phyloP scores from a whole-genome alignment of 257 asterid genomes.

The Nicotiana tabacum region DNA sequence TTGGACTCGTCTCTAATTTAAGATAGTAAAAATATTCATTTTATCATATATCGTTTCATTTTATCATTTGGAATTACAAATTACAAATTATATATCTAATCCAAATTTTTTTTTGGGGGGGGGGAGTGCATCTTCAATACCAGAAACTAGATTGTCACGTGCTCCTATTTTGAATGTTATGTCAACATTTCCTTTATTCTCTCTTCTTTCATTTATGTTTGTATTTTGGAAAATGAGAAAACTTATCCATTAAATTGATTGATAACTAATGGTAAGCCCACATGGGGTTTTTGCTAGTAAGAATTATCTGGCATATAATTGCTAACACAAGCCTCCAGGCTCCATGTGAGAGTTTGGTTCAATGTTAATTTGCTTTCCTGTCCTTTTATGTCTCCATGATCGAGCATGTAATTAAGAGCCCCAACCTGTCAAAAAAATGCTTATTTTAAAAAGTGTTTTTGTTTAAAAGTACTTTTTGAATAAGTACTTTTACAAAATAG shows the following conservation, averaged over 20 bases:
- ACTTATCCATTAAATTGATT: neutral
- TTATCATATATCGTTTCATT: no score
- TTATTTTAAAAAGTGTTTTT: no score
- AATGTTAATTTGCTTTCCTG: neutral
- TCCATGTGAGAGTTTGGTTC: constrained; percentile 1
- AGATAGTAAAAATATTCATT: no score
- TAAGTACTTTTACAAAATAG: no score
- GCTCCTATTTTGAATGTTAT: neutral
- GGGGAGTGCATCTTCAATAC: neutral
- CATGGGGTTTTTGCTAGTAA: neutral
- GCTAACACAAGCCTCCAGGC: neutral
- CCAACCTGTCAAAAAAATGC: no score
- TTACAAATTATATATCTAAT: no score
- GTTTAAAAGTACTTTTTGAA: no score
- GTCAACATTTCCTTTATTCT: neutral
- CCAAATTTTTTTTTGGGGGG: no score
- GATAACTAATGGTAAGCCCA: neutral
- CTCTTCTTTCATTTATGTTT: neutral
- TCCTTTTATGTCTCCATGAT: neutral
- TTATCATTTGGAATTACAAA: no score
- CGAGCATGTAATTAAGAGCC: no score
- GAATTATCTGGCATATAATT: constrained; percentile 3
- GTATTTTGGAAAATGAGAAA: neutral
- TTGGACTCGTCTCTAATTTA: no score
- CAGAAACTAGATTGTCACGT: neutral